These are phyloP conservation scores for Triangularia verruculosa DNA, from an alignment of 2,329 filamentous ascomycete genomes.

Conservation along the genomic window DNA sequence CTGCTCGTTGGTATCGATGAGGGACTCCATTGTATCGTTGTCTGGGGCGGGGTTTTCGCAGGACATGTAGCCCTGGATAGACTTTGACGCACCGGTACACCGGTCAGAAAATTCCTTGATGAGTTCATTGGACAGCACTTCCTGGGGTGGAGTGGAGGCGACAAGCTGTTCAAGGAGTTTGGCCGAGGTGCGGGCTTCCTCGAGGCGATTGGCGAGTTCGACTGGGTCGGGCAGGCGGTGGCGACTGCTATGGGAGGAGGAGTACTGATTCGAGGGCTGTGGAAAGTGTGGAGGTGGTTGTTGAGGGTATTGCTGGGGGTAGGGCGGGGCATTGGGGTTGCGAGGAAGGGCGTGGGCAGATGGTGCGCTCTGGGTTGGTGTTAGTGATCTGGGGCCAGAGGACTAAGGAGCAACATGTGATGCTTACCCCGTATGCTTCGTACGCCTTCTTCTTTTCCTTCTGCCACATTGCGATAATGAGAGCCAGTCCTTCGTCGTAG, in stretches of 20 bases:
- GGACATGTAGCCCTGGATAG: slow-evolving; percentile 82
- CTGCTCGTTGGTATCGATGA: slow-evolving; percentile 94
- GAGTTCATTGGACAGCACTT: slow-evolving; percentile 80
- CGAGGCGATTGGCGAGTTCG: slow-evolving; percentile 78
- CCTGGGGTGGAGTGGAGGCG: slow-evolving; percentile 73
- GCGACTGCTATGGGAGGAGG: slow-evolving; percentile 49
- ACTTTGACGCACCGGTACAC: slow-evolving; percentile 75
- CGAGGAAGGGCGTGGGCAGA: slow-evolving; percentile 30
- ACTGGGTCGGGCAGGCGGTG: slow-evolving; percentile 61
- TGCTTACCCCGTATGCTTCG: slow-evolving; percentile 49
- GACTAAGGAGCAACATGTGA: neutral
- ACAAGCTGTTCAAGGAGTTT: slow-evolving; percentile 90
- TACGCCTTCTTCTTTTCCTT: slow-evolving; percentile 73
- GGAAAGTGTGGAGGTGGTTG: slow-evolving; percentile 36
- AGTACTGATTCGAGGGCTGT: slow-evolving; percentile 54
- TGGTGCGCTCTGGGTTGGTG: slow-evolving; percentile 26
- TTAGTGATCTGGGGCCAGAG: neutral
- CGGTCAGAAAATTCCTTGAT: slow-evolving; percentile 89
- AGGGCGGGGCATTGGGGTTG: slow-evolving; percentile 43
- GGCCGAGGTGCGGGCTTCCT: slow-evolving; percentile 87
- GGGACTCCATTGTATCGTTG: slow-evolving; percentile 86
- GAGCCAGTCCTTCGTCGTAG: slow-evolving; percentile 68
- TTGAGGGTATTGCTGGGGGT: slow-evolving; percentile 27
- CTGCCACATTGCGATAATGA: slow-evolving; percentile 81
- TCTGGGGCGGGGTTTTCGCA: slow-evolving; percentile 77